A percentile compares a stretch with the other conserved stretches of the same genome.
Conservation (phyloP, 192 early-diverging fungal genomes). For the Coemansia sp. region DNA sequence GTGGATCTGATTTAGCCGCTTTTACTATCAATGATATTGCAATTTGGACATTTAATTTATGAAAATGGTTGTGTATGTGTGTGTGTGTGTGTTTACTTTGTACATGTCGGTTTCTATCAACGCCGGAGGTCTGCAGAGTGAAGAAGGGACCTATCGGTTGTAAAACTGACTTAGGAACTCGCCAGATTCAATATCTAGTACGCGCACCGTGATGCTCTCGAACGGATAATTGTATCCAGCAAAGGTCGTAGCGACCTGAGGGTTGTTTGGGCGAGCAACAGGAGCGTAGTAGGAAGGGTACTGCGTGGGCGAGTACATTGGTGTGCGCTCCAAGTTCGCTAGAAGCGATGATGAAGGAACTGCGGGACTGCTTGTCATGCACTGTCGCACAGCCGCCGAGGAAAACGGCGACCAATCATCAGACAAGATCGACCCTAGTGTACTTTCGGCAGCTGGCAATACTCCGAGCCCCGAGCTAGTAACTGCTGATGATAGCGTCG, state of each 20-base stretch:
- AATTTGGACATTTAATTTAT: background rate
- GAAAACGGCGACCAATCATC: conserved; percentile 45
- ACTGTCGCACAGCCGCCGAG: conserved; percentile 15
- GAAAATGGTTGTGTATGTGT: background rate
- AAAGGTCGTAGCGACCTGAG: conserved; percentile 18
- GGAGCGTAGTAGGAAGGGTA: background rate
- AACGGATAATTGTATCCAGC: conserved; percentile 21
- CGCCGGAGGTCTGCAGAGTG: background rate
- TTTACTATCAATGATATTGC: background rate
- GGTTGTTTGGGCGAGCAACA: background rate
- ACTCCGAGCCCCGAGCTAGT: background rate
- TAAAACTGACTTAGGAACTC: conserved; percentile 35
- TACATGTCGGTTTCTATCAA: background rate
- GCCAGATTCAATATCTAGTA: conserved; percentile 39
- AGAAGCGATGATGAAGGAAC: conserved; percentile 17
- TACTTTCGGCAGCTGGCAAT: background rate
- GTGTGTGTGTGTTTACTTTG: background rate
- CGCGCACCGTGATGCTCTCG: conserved; percentile 32
- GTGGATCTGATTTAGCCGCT: background rate
- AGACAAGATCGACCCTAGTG: background rate
- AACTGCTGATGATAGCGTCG: background rate
- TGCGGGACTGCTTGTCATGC: conserved; percentile 1
- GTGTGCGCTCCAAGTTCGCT: conserved; percentile 14
- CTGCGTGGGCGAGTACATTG: conserved; percentile 10
- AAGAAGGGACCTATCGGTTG: background rate